These are phyloP conservation scores for Capsicum pubescens DNA, from an alignment of 257 asterid genomes.

Conservation along the genomic window DNA sequence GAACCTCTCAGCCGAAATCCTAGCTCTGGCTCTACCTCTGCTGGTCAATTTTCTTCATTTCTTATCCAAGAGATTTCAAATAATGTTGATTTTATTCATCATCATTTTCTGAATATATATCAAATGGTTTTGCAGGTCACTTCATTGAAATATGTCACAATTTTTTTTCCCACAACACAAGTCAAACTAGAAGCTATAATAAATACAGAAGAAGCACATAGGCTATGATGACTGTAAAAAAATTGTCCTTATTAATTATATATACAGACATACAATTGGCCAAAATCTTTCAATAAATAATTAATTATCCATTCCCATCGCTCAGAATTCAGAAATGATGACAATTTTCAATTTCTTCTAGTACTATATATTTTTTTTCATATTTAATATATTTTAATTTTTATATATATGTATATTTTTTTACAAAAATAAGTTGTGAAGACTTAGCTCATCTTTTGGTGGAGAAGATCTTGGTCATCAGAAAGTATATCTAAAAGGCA, in stretches of 20 bases:
- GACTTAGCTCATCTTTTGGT: slow-evolving; percentile 21
- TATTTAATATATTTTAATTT: not conserved
- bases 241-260: slow-evolving; percentile 25
- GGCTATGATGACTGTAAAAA: slow-evolving; percentile 37
- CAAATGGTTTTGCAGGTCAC: slow-evolving; percentile 19
- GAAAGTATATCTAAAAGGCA: slow-evolving; percentile 26
- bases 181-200: slow-evolving; percentile 37
- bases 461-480: slow-evolving; percentile 28
- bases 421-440: not conserved
- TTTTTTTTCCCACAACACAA: not conserved
- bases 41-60: slow-evolving; percentile 21
- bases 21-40: too few species aligned
- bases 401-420: too few species aligned
- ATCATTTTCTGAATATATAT: slow-evolving; percentile 19
- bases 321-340: slow-evolving; percentile 15
- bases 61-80: slow-evolving; percentile 21
- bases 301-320: slow-evolving; percentile 26
- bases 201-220: slow-evolving; percentile 6
- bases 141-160: slow-evolving; percentile 12
- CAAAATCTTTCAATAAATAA: slow-evolving; percentile 26
- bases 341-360: not conserved
- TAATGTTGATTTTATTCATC: slow-evolving; percentile 23
- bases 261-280: not conserved
- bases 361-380: not conserved
- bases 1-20: too few species aligned